These are phyloP conservation scores for Jaltomata sinuosa DNA, from an alignment of 257 asterid species.

Conservation along the genomic window DNA sequence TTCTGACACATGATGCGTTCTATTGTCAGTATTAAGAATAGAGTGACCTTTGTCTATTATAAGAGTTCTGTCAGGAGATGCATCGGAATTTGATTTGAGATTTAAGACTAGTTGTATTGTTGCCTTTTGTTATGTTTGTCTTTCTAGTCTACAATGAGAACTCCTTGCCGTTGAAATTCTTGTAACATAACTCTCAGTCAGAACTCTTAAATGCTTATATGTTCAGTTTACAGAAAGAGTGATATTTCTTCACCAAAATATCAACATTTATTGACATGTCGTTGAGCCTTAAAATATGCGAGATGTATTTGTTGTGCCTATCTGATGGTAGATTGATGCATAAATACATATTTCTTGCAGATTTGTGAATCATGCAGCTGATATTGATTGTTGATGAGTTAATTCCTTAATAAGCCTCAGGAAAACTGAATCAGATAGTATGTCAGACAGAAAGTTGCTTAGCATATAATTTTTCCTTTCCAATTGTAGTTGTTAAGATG, in stretches of 20 bases:
- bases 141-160: not conserved
- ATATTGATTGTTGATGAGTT: not conserved
- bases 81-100: not conserved
- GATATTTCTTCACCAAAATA: not conserved
- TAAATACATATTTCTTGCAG: not conserved
- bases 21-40: not conserved
- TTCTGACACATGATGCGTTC: not conserved
- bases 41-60: not conserved
- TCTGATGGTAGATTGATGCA: not conserved
- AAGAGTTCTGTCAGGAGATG: not conserved
- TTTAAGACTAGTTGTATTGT: not conserved
- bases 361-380: constrained; percentile 1
- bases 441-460: not conserved
- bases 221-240: not conserved
- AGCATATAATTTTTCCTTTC: not conserved
- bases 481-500: constrained; percentile 8
- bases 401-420: not conserved
- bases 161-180: not conserved
- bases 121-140: not conserved
- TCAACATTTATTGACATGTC: not conserved
- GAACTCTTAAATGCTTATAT: not conserved
- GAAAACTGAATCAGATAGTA: not conserved
- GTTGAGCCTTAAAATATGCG: not conserved
- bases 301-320: not conserved
- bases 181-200: not conserved